Percentiles rank a stretch among this genome's conserved stretches.
phyloP scores from a whole-genome alignment of 306 rosid species.

The Castanea mollissima region DNA sequence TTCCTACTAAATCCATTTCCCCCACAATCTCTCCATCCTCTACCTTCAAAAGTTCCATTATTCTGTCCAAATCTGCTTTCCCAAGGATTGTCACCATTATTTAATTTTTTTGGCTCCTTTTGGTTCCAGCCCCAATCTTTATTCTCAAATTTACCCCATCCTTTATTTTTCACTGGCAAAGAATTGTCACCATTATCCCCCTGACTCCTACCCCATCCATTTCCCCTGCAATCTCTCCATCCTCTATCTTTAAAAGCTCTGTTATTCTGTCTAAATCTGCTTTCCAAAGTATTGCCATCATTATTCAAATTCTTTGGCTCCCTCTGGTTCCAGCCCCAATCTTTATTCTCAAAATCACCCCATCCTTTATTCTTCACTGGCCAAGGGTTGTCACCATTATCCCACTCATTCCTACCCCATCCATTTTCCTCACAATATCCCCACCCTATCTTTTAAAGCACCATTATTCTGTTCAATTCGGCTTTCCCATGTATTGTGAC shows the following conservation, averaged over 20 bases:
- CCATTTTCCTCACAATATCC: too few species aligned
- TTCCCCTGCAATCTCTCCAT: constrained; percentile 30
- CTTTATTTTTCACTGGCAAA: constrained; percentile 36
- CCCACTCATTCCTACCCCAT: too few species aligned
- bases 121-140: constrained; percentile 28
- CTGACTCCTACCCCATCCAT: constrained; percentile 32
- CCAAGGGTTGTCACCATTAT: constrained; percentile 26
- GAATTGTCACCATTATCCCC: constrained; percentile 4
- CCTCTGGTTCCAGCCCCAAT: constrained; percentile 31
- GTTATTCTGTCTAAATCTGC: constrained; percentile 26
- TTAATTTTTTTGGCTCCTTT: constrained; percentile 23
- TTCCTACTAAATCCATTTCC: constrained; percentile 37
- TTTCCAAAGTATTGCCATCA: constrained; percentile 31
- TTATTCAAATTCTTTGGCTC: constrained; percentile 23
- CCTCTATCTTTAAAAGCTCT: constrained; percentile 34
- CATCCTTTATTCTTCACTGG: constrained; percentile 23
- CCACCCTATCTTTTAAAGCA: too few species aligned
- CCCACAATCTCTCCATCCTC: constrained; percentile 36
- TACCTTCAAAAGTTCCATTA: constrained; percentile 26
- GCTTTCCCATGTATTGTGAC: too few species aligned
- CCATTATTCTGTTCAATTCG: too few species aligned
- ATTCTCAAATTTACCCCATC: constrained; percentile 14
- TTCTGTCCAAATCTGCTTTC: constrained; percentile 27
- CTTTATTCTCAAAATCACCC: constrained; percentile 17
- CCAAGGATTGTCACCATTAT: constrained; percentile 36